Evolutionary conservation across 768 basidiomycete species (phyloP), one percentile per base, ranked within the genome.

Genomic region (Kwoniella botswanensis): DNA sequence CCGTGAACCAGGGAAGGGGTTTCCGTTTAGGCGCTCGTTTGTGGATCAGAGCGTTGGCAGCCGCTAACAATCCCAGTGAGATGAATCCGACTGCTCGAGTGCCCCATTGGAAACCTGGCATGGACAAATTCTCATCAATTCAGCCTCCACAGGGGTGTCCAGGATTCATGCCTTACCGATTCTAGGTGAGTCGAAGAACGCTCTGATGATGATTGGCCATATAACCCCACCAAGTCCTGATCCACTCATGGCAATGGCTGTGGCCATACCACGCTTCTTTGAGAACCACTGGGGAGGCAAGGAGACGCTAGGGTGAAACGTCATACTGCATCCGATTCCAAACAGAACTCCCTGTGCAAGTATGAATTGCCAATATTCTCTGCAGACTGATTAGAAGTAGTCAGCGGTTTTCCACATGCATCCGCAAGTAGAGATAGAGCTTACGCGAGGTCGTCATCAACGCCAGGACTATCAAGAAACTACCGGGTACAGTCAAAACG

Each of bases 341-440:
- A 70, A 68, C 15, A 68, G 29, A 35, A 68, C 17, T 7, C 67
- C 67, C 52, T 68, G 67, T n/a, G 58, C 67, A 4, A 68, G 54
- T 13, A 68, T 59, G 18, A 59, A 26, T 46, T 68, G 67, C 57
- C 59, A 68, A 53, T 68, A 68, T 41, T 50, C 58, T 35, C 26
- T 68, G 50, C 61, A 63, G 21, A 63, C 61, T 63, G 21, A 6
- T 35, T 21, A 21, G 21, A 35, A n/a, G 35, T 17, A 6, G 44
- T 44, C 61, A 63, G 24, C 24, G 15, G 10, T 13, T 17, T 61
- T 13, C 24, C 24, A n/a, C 21, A 24, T 56, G 4, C 24, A 4
- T 56, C 55, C 3, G 55, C 12, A 13, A 56, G 60, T n/a, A 11
- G 35, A 15, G 22, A 24, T n/a, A 42, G 56, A 35, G 29, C 61